A percentile compares a stretch with the other conserved stretches of the same genome.
Conservation (phyloP, 495 filamentous ascomycete genomes). For the Friedmanniomyces endolithicus region DNA sequence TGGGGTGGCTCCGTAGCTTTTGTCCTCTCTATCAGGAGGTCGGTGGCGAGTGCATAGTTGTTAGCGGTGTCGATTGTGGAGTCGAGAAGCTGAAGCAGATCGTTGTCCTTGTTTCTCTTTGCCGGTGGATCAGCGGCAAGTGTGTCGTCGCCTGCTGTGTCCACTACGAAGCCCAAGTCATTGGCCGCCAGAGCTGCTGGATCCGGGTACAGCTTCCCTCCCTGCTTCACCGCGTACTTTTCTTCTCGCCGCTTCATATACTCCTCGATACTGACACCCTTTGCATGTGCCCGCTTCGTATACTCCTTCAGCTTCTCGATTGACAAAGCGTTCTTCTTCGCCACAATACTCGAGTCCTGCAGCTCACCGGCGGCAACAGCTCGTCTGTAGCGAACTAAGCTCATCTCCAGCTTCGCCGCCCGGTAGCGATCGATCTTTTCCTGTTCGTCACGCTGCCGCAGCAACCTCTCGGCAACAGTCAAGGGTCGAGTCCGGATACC, state of each 20-base stretch:
- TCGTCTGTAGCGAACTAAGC: background rate
- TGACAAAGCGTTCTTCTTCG: conserved; percentile 1
- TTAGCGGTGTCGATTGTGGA: conserved; percentile 5
- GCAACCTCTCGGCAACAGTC: background rate
- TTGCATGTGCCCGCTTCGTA: conserved; percentile 9
- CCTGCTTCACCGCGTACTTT: conserved; percentile 12
- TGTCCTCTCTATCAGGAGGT: background rate
- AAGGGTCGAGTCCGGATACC: background rate
- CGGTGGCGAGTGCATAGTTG: conserved; percentile 1
- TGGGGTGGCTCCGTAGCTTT: background rate
- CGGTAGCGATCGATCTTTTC: conserved; percentile 3
- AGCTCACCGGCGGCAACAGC: conserved; percentile 1
- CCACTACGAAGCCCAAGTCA: conserved; percentile 4
- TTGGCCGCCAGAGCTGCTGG: background rate
- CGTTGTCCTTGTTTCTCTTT: background rate
- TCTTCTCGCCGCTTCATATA: conserved; percentile 14
- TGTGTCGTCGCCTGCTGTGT: conserved; percentile 6
- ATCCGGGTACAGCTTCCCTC: background rate
- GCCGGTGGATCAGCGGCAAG: background rate
- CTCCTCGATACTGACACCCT: conserved; percentile 11
- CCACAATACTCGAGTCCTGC: background rate
- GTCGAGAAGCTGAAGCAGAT: background rate
- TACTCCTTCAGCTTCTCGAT: conserved; percentile 11
- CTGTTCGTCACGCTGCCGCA: background rate
- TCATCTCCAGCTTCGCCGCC: conserved; percentile 1